Conservation (phyloP, 2,329 filamentous ascomycete species). For the Bipolaris zeicola region DNA sequence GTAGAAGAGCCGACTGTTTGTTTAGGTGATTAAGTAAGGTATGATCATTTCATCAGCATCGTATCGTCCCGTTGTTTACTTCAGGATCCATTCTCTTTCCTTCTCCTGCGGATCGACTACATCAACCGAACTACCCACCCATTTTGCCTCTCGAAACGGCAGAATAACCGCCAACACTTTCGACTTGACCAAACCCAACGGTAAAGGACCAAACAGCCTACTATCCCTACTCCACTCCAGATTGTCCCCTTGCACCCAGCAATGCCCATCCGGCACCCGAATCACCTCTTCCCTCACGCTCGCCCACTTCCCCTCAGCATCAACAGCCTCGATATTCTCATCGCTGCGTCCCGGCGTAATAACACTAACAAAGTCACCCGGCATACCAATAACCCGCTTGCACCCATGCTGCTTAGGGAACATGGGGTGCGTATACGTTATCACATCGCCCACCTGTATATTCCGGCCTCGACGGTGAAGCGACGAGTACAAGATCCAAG, state of each 20-base stretch:
- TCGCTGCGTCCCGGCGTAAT: constrained; percentile 60
- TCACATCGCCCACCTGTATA: constrained; percentile 79
- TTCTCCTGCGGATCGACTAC: constrained; percentile 14
- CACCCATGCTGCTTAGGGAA: constrained; percentile 63
- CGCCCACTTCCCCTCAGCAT: constrained; percentile 34
- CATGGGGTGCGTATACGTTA: constrained; percentile 77
- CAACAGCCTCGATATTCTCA: constrained; percentile 30
- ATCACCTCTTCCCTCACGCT: constrained; percentile 59
- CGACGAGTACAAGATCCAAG: constrained; percentile 34
- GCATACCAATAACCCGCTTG: constrained; percentile 71
- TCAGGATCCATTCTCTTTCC: constrained; percentile 22
- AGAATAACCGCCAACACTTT: constrained; percentile 67
- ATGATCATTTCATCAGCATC: neutral
- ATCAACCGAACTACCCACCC: constrained; percentile 29
- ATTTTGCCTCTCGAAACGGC: constrained; percentile 33
- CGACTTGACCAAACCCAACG: constrained; percentile 80
- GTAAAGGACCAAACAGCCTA: constrained; percentile 82
- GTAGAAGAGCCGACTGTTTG: neutral
- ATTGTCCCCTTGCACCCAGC: constrained; percentile 91
- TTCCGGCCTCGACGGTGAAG: constrained; percentile 61
- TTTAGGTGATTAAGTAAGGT: neutral
- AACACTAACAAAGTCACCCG: constrained; percentile 72
- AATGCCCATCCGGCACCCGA: constrained; percentile 87
- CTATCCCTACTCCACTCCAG: constrained; percentile 83
- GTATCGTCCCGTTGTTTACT: neutral